phyloP scores from a whole-genome alignment of 768 basidiomycete genomes.

The Lactifluus echinatus region DNA sequence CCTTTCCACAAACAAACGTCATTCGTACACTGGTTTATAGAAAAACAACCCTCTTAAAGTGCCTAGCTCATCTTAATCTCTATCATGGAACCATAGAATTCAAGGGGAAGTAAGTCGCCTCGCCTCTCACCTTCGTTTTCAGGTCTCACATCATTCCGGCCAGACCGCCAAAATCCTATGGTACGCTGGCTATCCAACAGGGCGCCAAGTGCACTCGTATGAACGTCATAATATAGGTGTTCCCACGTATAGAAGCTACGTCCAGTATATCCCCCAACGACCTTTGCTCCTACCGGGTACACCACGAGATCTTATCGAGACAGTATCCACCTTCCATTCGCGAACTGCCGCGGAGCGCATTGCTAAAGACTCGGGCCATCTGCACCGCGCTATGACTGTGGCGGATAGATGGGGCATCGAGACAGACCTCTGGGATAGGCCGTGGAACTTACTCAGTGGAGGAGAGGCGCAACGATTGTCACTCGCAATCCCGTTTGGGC shows the following conservation, averaged over 20 bases:
- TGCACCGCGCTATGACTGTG: slow-evolving; percentile 36
- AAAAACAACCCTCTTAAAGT: slow-evolving; percentile 77
- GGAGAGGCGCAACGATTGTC: slow-evolving; percentile 84
- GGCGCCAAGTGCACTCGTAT: not conserved
- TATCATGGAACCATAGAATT: slow-evolving; percentile 60
- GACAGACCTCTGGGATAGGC: slow-evolving; percentile 62
- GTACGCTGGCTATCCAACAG: slow-evolving; percentile 26
- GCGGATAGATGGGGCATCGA: slow-evolving; percentile 61
- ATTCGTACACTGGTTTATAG: slow-evolving; percentile 17
- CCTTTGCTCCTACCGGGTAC: slow-evolving; percentile 80
- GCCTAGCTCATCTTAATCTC: slow-evolving; percentile 68
- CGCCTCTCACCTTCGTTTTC: not conserved
- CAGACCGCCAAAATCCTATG: slow-evolving; percentile 44
- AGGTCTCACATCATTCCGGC: not conserved
- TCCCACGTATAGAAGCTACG: slow-evolving; percentile 65
- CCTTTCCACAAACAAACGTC: not conserved
- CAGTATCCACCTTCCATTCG: slow-evolving; percentile 44
- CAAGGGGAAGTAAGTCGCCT: slow-evolving; percentile 49
- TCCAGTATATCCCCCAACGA: slow-evolving; percentile 84
- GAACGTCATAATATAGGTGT: slow-evolving; percentile 40
- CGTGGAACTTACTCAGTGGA: slow-evolving; percentile 75
- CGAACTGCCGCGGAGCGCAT: slow-evolving; percentile 28
- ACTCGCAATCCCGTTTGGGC: slow-evolving; percentile 62
- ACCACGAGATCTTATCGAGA: slow-evolving; percentile 60
- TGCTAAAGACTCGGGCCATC: slow-evolving; percentile 19